Evolutionary conservation across 495 filamentous ascomycete species (phyloP), one percentile per base, ranked within the genome.

Genomic region (Lineolata rhizophorae): DNA sequence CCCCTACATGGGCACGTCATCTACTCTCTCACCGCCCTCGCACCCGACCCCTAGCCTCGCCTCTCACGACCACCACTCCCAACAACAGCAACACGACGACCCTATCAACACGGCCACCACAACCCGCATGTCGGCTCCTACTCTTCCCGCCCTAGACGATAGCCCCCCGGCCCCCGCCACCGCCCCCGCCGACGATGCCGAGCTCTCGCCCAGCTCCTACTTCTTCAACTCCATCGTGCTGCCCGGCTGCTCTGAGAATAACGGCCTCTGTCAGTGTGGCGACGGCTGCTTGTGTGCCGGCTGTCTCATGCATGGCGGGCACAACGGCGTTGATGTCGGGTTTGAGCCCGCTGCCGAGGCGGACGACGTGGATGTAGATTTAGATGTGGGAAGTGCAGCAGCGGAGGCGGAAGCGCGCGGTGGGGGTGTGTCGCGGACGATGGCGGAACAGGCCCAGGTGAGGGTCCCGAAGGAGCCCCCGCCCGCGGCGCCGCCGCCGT

Each of bases 221-320:
- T 36, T 40, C 31, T 34, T 42, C 20, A 36, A 42, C 18, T 34
- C 37, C 26, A 16, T 44, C 15, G 32, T 30, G 1, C 31, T 45
- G 13, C 45, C 45, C 19, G 34, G 42, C 14, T 48, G 45, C 29
- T 38, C 36, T 20, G 45, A 48, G 27, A 34, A 27, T 2, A 43
- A 33, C 13, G 45, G 45, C 11, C 40, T 34, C 4, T 48, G 45
- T 21, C 39, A 40, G 26, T 48, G 45, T 27, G 45, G 45, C 1
- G 45, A 48, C 24, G 42, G 42, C 2, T 48, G 45, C 28, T 24
- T 40, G 9, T 48, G 45, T 29, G 39, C 39, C 20, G 43, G 40
- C 14, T 48, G 45, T 32, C 31, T 42, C 16, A 45, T 40, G 0
- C 45, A 48, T 20, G 39, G 44, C 14, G 44, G 44, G 3, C 43